Conservation (phyloP, 176 grass and related monocot genomes). For the Oryza meridionalis region DNA sequence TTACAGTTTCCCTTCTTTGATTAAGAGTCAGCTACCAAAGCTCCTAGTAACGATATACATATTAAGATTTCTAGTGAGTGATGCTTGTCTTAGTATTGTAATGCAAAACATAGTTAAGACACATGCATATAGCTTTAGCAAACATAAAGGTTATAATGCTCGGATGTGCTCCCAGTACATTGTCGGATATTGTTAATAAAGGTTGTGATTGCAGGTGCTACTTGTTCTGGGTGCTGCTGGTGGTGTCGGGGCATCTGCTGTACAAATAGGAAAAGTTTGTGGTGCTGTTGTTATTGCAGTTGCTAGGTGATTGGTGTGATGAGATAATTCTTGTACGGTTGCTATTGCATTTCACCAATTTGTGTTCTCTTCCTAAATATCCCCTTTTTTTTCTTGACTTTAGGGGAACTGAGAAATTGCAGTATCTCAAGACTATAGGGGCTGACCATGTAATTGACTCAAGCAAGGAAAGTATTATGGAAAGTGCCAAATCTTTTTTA, state of each 20-base stretch:
- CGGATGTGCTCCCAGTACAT: not conserved
- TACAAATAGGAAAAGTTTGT: constrained; percentile 98
- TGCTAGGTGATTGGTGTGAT: constrained; percentile 63
- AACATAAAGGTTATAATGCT: not conserved
- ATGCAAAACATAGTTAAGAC: not conserved
- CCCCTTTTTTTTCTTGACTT: constrained; percentile 12
- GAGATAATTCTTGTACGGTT: constrained; percentile 16
- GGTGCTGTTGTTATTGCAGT: constrained; percentile 89
- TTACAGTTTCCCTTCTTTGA: constrained; percentile 12
- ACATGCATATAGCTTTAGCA: constrained; percentile 13
- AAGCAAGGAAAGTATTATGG: constrained; percentile 74
- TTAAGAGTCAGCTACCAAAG: not conserved
- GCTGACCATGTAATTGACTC: constrained; percentile 87
- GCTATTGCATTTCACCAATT: not conserved
- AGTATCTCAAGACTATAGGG: constrained; percentile 84
- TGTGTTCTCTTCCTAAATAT: constrained; percentile 16
- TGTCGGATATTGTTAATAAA: constrained; percentile 13
- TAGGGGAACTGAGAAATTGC: constrained; percentile 76
- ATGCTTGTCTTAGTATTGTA: constrained; percentile 10
- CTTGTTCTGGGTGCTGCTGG: constrained; percentile 98
- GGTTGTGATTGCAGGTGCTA: constrained; percentile 67
- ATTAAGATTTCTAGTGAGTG: not conserved
- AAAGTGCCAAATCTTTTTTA: constrained; percentile 81
- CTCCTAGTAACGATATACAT: not conserved
- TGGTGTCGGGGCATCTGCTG: constrained; percentile 83